Percentiles rank a stretch among this genome's conserved stretches.
Evolutionary conservation across 495 filamentous ascomycete species (phyloP).

Genomic region (Penicillium soppii): DNA sequence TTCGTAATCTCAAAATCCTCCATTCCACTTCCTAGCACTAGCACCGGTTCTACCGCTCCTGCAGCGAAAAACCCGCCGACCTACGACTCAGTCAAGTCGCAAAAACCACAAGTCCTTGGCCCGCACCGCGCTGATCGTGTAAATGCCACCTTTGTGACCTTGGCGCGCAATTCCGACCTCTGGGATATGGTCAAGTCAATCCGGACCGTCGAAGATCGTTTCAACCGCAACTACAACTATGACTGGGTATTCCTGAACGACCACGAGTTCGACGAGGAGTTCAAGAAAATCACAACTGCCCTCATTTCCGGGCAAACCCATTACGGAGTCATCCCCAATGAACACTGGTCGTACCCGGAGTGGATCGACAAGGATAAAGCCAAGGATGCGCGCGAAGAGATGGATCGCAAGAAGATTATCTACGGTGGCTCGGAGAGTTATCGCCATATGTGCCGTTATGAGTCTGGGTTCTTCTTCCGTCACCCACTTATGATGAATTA

Average conservation of each 20-base stretch:
- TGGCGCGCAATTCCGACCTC: conserved; percentile 87
- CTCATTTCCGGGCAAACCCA: conserved; percentile 87
- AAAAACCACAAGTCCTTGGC: conserved; percentile 39
- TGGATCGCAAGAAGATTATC: conserved; percentile 82
- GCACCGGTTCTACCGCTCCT: conserved; percentile 21
- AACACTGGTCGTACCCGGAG: conserved; percentile 88
- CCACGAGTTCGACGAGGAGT: conserved; percentile 83
- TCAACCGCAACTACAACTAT: conserved; percentile 94
- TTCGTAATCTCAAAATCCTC: conserved; percentile 79
- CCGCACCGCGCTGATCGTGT: conserved; percentile 63
- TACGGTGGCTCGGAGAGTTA: conserved; percentile 93
- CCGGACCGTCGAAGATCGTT: conserved; percentile 92
- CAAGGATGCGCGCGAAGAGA: conserved; percentile 75
- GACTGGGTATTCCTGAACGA: conserved; percentile 99
- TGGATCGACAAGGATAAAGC: conserved; percentile 88
- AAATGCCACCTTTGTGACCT: conserved; percentile 95
- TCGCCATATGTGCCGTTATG: conserved; percentile 92
- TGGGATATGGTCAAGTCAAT: conserved; percentile 98
- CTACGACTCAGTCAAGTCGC: conserved; percentile 30
- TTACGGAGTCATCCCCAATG: conserved; percentile 80
- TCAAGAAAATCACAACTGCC: conserved; percentile 86
- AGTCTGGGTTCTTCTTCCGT: conserved; percentile 91
- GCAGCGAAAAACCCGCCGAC: conserved; percentile 17
- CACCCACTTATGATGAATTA: conserved; percentile 79
- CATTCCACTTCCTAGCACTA: conserved; percentile 41